Percentiles rank a stretch among this genome's conserved stretches.
Conservation (phyloP, 2,329 filamentous ascomycete species). For the Scedosporium aurantiacum region DNA sequence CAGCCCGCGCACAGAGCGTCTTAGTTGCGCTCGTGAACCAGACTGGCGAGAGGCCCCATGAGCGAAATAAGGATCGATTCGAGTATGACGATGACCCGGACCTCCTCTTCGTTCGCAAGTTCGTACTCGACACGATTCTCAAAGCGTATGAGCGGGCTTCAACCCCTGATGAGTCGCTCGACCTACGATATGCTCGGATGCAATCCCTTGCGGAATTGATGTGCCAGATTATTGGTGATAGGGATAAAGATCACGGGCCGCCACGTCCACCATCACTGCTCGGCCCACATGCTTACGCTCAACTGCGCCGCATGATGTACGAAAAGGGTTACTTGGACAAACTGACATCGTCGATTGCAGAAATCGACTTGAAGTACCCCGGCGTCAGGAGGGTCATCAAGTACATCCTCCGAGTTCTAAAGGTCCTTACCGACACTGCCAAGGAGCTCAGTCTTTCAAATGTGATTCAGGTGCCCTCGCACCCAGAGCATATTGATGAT, state of each 20-base stretch:
- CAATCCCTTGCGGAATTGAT: constrained; percentile 84
- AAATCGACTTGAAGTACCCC: constrained; percentile 90
- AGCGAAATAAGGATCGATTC: constrained; percentile 45
- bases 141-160: constrained; percentile 87
- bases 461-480: constrained; percentile 55
- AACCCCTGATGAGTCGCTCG: constrained; percentile 65
- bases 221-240: constrained; percentile 78
- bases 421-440: constrained; percentile 76
- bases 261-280: constrained; percentile 27
- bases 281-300: constrained; percentile 55
- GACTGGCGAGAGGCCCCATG: constrained; percentile 64
- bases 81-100: constrained; percentile 70
- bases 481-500: constrained; percentile 64
- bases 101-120: constrained; percentile 83
- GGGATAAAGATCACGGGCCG: constrained; percentile 49
- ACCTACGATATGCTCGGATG: constrained; percentile 78
- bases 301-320: constrained; percentile 91
- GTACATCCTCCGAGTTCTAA: constrained; percentile 84
- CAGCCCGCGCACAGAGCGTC: constrained; percentile 74
- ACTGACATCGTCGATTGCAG: constrained; percentile 82
- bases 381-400: constrained; percentile 90
- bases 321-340: constrained; percentile 92
- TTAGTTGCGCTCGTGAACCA: constrained; percentile 80
- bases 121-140: constrained; percentile 85
- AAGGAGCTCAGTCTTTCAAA: constrained; percentile 75